phyloP scores from a whole-genome alignment of 228 moss, liverwort and hornwort genomes.

The Sphagnum fallax region DNA sequence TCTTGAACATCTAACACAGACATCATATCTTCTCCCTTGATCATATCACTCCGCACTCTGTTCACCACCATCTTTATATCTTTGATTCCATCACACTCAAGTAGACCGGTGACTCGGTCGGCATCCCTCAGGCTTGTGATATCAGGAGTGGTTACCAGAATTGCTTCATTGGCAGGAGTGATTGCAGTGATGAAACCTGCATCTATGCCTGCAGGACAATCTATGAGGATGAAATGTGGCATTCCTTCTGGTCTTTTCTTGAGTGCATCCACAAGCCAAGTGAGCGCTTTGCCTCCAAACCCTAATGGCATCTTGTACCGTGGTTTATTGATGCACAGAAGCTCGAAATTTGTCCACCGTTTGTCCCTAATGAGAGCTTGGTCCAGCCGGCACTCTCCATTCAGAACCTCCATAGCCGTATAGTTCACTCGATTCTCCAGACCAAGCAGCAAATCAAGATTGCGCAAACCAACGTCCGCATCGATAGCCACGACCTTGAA shows the following conservation, averaged over 20 bases:
- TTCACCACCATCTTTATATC: conserved; percentile 99
- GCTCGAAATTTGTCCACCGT: conserved; percentile 98
- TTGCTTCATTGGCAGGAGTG: conserved; percentile 93
- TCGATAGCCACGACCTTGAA: conserved; percentile 92
- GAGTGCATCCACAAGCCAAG: conserved; percentile 94
- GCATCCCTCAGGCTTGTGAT: conserved; percentile 93
- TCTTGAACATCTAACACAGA: conserved; percentile 97
- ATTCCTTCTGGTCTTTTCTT: conserved; percentile 85
- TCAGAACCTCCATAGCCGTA: conserved; percentile 95
- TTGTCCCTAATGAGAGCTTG: conserved; percentile 95
- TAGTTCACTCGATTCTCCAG: conserved; percentile 99
- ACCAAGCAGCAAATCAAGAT: conserved; percentile 87
- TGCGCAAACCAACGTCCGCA: conserved; percentile 77
- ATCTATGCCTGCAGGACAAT: conserved; percentile 95
- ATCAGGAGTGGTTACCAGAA: conserved; percentile 91
- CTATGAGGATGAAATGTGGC: conserved; percentile 85
- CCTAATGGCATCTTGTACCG: conserved; percentile 95
- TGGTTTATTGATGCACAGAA: conserved; percentile 92
- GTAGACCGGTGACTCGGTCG: conserved; percentile 82
- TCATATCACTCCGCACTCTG: conserved; percentile 95
- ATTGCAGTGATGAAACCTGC: conserved; percentile 97
- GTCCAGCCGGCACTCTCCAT: conserved; percentile 92
- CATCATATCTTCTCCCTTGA: conserved; percentile 99
- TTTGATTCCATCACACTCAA: conserved; percentile 93
- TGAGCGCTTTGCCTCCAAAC: conserved; percentile 94